Percentiles rank a stretch among this genome's conserved stretches.
Conservation (phyloP, 2,329 filamentous ascomycete species). For the Aureobasidium sp. region DNA sequence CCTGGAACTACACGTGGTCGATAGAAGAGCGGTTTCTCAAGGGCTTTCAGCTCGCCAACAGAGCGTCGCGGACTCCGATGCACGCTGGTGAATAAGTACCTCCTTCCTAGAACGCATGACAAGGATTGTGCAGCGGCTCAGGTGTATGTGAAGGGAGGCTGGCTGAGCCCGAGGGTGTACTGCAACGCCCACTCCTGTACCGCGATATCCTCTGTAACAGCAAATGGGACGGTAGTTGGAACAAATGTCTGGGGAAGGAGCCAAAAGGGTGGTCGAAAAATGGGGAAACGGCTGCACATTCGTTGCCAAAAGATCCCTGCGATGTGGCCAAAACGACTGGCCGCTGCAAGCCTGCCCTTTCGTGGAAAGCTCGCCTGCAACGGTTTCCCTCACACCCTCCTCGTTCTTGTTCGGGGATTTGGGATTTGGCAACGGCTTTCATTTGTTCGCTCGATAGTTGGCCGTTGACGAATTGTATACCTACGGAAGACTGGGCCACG, state of each 20-base stretch:
- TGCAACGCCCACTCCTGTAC: neutral
- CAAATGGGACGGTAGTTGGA: conserved; percentile 5
- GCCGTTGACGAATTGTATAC: neutral
- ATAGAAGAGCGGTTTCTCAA: neutral
- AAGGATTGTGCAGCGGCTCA: neutral
- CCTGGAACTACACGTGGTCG: neutral
- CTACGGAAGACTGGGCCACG: conserved; percentile 1
- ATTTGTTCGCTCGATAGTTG: conserved; percentile 12
- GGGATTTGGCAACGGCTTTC: conserved; percentile 11
- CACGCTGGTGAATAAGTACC: neutral
- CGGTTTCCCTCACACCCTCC: neutral
- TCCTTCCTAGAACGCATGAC: neutral
- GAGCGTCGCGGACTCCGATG: neutral
- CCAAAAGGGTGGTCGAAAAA: neutral
- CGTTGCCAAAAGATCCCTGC: neutral
- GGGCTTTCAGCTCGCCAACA: neutral
- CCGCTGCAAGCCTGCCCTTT: neutral
- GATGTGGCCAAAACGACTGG: neutral
- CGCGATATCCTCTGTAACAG: neutral
- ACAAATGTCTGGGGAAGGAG: conserved; percentile 7
- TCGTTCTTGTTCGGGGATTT: neutral
- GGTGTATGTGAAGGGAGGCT: neutral
- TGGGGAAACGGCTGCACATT: neutral
- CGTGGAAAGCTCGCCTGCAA: conserved; percentile 8
- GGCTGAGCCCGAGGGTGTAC: neutral